Percentiles rank a stretch among this genome's conserved stretches.
phyloP scores from a whole-genome alignment of 345 rosid genomes.

The Theobroma cacao region DNA sequence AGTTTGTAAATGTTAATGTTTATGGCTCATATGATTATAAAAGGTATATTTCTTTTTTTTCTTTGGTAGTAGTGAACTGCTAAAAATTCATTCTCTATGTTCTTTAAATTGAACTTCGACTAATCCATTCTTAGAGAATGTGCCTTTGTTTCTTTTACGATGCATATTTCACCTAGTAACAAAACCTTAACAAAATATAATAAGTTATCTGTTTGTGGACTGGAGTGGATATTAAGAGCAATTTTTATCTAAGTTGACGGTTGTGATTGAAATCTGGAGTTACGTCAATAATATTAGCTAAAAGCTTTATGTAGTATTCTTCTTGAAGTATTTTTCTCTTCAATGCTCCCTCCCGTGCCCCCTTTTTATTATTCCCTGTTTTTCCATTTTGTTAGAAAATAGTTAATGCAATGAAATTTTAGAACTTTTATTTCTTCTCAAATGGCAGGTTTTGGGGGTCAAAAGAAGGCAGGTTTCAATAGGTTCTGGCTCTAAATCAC shows the following conservation, averaged over 20 bases:
- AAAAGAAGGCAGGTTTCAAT: constrained; percentile 81
- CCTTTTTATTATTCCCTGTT: background rate
- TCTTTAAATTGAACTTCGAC: background rate
- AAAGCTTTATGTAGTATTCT: background rate
- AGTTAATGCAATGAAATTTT: background rate
- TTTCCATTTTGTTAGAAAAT: background rate
- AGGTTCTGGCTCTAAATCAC: constrained; percentile 83
- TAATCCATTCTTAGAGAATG: background rate
- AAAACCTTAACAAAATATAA: too few relatives aligned
- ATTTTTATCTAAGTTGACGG: background rate
- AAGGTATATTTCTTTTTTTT: background rate
- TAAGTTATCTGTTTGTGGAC: background rate
- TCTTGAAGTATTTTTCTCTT: constrained; percentile 6
- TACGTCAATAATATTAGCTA: background rate
- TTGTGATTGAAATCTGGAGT: background rate
- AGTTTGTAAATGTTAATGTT: background rate
- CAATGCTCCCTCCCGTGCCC: background rate
- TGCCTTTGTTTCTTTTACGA: background rate
- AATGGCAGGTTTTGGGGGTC: constrained; percentile 69
- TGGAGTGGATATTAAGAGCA: background rate
- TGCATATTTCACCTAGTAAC: too few relatives aligned
- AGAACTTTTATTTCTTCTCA: background rate
- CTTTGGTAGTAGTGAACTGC: background rate
- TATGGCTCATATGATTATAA: background rate
- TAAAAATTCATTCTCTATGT: background rate